Base-by-base conservation (phyloP, 768 basidiomycete species). In the Russula dissimulans region DNA sequence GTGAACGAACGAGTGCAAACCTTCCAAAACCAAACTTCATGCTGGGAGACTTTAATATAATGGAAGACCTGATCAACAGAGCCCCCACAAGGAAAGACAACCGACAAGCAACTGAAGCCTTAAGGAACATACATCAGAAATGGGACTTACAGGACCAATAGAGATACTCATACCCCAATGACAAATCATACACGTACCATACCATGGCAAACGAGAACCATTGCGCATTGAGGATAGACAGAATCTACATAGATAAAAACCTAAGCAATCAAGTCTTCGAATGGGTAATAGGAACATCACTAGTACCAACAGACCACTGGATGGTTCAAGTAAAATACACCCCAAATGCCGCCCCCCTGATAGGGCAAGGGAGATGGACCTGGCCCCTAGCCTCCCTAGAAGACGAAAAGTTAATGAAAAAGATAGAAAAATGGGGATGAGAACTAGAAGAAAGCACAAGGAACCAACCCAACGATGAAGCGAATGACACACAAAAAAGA, bases 321-420 rank as follows among this genome's bases (percentile, higher is more conserved):
- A 2, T 62, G 3, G 45, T 49, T 0, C 0, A 14, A 3, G 15
- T 41, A 0, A 49, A 48, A 17, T 53, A 14, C 5, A 36, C 56
- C 1, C 55, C 50, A 0, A 12, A 3, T 1, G 18, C n/a, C 0
- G 17, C 51, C 1, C 56, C 61, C 0, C 3, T 17, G 0, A 57
- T 57, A 1, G 61, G 61, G 1, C 43, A 34, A 5, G 56, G 61
- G 0, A 2, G 61, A 2, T 62, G 61, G 61, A 48, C 56, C 2
- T 51, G 55, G 44, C 60, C 51, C 14, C 5, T 56, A 0, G 0
- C 14, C 3, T 0, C 31, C 5, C 29, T 50, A 1, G 5, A 15
- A 3, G 8, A 55, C 7, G 15, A 45, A 2, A 26, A 7, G 4
- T 32, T 57, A 1, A n/a, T 48, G 1, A 1, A n/a, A 0, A 1